Conservation (phyloP, 352 stramenopile genomes). For the Globisporangium cylindrosporum region DNA sequence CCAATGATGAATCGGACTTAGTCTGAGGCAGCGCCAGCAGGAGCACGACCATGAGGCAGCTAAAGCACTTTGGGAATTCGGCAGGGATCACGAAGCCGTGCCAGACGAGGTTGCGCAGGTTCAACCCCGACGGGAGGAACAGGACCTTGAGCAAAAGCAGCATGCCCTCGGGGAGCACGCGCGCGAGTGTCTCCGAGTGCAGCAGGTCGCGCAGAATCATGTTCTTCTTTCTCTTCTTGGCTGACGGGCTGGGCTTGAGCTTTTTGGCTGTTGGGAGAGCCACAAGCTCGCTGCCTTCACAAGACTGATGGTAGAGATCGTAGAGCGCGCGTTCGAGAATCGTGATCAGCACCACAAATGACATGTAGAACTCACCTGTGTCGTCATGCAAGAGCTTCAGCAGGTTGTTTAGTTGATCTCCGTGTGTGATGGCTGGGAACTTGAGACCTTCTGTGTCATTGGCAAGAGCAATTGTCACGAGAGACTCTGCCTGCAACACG, state of each 20-base stretch:
- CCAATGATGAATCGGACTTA: background rate
- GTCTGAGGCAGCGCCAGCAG: constrained; percentile 30
- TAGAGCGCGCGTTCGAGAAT: constrained; percentile 63
- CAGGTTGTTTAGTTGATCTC: constrained; percentile 25
- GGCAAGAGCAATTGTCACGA: background rate
- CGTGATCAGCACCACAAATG: constrained; percentile 52
- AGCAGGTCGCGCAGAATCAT: constrained; percentile 71
- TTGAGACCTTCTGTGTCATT: background rate
- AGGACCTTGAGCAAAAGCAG: constrained; percentile 47
- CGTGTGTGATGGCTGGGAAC: constrained; percentile 7
- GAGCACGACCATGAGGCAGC: constrained; percentile 46
- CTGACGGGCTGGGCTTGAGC: background rate
- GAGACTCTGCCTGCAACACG: constrained; percentile 32
- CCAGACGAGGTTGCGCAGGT: constrained; percentile 69
- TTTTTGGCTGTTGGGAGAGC: background rate
- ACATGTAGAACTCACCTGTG: constrained; percentile 51
- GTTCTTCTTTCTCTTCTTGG: constrained; percentile 36
- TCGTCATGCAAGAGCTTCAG: constrained; percentile 21
- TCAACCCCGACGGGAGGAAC: constrained; percentile 59
- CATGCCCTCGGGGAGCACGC: constrained; percentile 33
- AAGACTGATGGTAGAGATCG: constrained; percentile 33
- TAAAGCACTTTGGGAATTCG: constrained; percentile 57
- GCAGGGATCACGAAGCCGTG: constrained; percentile 56
- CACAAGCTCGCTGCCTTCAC: background rate
- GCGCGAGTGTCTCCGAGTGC: constrained; percentile 34